A percentile compares a stretch with the other conserved stretches of the same genome.
These are phyloP conservation scores for Diaporthe sp. DNA, from an alignment of 2,329 filamentous ascomycete species.

Conservation along the genomic window DNA sequence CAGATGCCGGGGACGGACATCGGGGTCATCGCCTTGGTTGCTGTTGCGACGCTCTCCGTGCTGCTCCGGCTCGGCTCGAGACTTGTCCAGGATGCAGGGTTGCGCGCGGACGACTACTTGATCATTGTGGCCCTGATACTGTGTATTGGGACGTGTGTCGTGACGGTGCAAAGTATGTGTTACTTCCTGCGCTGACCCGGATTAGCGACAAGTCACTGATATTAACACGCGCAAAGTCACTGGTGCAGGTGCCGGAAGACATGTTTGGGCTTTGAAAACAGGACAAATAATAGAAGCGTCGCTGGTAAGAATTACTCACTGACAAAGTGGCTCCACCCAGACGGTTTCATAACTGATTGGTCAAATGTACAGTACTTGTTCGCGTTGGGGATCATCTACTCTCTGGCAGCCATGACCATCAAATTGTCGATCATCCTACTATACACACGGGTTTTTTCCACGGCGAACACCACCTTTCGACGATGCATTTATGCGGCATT, in stretches of 20 bases:
- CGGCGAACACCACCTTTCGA: not conserved
- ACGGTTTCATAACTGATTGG: not conserved
- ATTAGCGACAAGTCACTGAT: not conserved
- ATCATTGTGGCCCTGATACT: not conserved
- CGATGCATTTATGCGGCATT: not conserved
- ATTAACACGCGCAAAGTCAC: not conserved
- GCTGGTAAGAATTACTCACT: not conserved
- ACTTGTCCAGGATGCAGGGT: slow-evolving; percentile 16
- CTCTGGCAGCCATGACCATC: slow-evolving; percentile 16
- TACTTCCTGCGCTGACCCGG: not conserved
- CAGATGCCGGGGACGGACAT: slow-evolving; percentile 11
- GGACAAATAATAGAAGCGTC: not conserved
- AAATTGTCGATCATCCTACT: slow-evolving; percentile 16
- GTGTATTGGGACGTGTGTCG: slow-evolving; percentile 6
- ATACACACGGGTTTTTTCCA: slow-evolving; percentile 5
- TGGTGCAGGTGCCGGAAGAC: slow-evolving; percentile 1
- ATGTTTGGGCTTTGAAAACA: slow-evolving; percentile 2
- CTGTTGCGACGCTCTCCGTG: slow-evolving; percentile 17
- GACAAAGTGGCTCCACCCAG: not conserved
- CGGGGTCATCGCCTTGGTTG: slow-evolving; percentile 15
- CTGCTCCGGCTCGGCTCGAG: slow-evolving; percentile 18
- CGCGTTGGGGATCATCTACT: not conserved
- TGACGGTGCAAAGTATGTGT: not conserved
- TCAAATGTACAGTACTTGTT: slow-evolving; percentile 15
- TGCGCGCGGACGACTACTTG: slow-evolving; percentile 7